These are phyloP conservation scores for Hypoxylon sp. DNA, from an alignment of 2,329 filamentous ascomycete genomes.

Conservation along the genomic window DNA sequence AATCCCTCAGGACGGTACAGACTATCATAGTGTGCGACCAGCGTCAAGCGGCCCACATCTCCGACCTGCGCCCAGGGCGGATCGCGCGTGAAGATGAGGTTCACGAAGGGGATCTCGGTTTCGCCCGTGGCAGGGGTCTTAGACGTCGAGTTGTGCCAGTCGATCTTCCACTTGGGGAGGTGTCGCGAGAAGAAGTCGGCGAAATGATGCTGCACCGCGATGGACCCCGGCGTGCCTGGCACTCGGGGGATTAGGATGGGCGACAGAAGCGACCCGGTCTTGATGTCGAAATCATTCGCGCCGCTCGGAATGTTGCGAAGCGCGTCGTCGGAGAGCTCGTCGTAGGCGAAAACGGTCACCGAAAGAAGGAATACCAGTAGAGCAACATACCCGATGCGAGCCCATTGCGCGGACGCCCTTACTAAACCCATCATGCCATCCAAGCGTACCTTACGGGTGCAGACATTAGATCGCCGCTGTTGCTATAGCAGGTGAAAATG, in stretches of 20 bases:
- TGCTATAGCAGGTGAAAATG: neutral
- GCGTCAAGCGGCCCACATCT: slow-evolving; percentile 81
- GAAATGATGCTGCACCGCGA: slow-evolving; percentile 82
- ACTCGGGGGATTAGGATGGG: slow-evolving; percentile 91
- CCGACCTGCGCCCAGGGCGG: slow-evolving; percentile 83
- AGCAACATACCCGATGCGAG: slow-evolving; percentile 25
- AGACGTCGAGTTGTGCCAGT: slow-evolving; percentile 90
- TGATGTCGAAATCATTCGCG: slow-evolving; percentile 81
- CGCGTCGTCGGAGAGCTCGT: slow-evolving; percentile 77
- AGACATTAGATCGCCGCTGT: slow-evolving; percentile 22
- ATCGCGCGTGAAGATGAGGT: slow-evolving; percentile 87
- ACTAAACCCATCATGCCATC: slow-evolving; percentile 31
- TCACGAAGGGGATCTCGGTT: slow-evolving; percentile 82
- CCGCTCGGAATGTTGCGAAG: slow-evolving; percentile 78
- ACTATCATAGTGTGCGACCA: slow-evolving; percentile 95
- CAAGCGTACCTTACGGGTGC: neutral
- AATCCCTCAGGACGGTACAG: slow-evolving; percentile 85
- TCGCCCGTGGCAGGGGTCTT: slow-evolving; percentile 81
- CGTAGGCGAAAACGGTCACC: slow-evolving; percentile 55
- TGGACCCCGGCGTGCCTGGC: slow-evolving; percentile 83
- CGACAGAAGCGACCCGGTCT: slow-evolving; percentile 79
- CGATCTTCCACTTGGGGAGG: slow-evolving; percentile 82
- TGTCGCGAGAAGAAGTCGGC: slow-evolving; percentile 80
- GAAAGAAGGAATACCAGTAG: slow-evolving; percentile 38
- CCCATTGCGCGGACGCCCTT: slow-evolving; percentile 31